Base-by-base conservation (phyloP, 345 rosid genomes). In the Laguncularia racemosa region DNA sequence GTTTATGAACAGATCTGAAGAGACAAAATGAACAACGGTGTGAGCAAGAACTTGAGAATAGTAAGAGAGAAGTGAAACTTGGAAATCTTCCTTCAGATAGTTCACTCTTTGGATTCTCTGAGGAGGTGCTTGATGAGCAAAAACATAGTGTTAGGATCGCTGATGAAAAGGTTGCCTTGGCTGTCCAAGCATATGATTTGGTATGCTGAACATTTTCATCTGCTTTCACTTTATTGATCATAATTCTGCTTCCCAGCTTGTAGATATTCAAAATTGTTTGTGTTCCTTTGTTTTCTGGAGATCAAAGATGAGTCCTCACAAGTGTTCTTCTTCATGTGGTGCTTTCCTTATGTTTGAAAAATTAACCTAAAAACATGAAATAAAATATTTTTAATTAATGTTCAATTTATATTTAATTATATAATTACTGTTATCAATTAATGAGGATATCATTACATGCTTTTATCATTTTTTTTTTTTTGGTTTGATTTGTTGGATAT, bases 101-200 rank as follows among this genome's bases (percentile, higher is more conserved):
- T 40, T 75, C 91, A 50, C 74, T 69, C 51, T 20, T 74, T 49
- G 80, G 77, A 65, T 93, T 93, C 80, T 89, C 99, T 0, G 96
- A 89, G 23, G 97, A 87, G 28, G 85, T 82, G 50, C 76, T 93
- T 53, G 99, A 93, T 46, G 97, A 93, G 70, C 99, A 93, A 74
- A 86, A 84, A 71, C 99, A 93, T 79, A 76, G 92, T 61, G 67
- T 89, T 66, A 74, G 99, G 59, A 87, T 93, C 68, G 99, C 97
- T 3, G 97, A 93, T 70, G 99, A 93, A 76, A 93, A 93, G 71
- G 86, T 93, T 48, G 81, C 95, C 1, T 71, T 89, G 77, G 96
- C 97, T 74, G 68, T 73, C 61, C 99, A 93, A 58, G 90, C 92
- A 7, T 93, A 93, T 79, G 99, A 89, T 79, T 71, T 93, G 87